Evolutionary conservation across 768 basidiomycete species (phyloP).

Genomic region (Termitomyces sp.): DNA sequence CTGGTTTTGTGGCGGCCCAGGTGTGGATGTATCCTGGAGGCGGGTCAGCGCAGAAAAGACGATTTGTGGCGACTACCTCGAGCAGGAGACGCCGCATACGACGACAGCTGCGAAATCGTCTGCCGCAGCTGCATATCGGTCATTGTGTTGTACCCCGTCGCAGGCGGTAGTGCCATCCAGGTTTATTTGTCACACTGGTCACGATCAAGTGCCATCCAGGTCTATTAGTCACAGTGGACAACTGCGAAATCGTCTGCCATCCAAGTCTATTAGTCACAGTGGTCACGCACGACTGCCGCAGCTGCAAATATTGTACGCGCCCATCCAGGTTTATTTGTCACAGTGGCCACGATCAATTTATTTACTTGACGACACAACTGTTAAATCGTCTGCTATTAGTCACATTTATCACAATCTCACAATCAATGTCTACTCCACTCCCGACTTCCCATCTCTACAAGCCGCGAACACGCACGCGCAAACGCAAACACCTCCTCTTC

Average conservation of each 20-base stretch:
- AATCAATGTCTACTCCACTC: conserved; percentile 55
- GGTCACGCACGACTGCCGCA: too few species aligned
- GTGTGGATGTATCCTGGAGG: conserved; percentile 43
- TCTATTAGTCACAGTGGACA: too few species aligned
- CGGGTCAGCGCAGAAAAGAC: background rate
- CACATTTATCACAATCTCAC: too few species aligned
- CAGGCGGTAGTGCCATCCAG: conserved; percentile 20
- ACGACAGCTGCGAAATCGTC: conserved; percentile 52
- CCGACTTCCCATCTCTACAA: conserved; percentile 88
- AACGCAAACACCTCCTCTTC: conserved; percentile 99
- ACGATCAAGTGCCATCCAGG: background rate
- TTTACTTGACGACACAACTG: too few species aligned
- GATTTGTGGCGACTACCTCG: conserved; percentile 12
- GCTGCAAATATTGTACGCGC: too few species aligned
- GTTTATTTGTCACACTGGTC: background rate
- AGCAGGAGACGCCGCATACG: conserved; percentile 36
- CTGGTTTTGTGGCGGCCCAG: conserved; percentile 53
- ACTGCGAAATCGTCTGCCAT: too few species aligned
- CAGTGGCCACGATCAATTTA: too few species aligned
- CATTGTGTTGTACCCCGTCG: conserved; percentile 39
- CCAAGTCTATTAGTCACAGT: too few species aligned
- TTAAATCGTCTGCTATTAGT: too few species aligned
- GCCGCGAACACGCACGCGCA: conserved; percentile 84
- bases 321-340: too few species aligned
- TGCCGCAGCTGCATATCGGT: conserved; percentile 63